These are phyloP conservation scores for Aspergillus piperis DNA, from an alignment of 2,329 filamentous ascomycete genomes.

Conservation along the genomic window DNA sequence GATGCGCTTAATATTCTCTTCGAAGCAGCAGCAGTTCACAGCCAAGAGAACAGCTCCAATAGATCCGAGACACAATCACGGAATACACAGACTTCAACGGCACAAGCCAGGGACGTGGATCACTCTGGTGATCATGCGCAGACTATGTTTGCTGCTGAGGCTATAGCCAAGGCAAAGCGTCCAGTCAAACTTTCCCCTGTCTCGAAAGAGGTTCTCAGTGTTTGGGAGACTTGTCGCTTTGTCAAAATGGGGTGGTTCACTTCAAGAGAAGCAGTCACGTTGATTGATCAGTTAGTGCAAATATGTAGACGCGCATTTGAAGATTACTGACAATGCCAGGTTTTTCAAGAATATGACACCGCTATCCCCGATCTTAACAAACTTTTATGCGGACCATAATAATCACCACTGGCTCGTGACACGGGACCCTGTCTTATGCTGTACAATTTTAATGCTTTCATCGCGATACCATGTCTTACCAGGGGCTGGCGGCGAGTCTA, in stretches of 20 bases:
- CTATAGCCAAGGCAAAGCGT: conserved; percentile 23
- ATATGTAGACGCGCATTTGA: background rate
- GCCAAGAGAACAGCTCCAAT: conserved; percentile 40
- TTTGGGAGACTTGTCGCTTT: conserved; percentile 55
- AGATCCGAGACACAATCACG: conserved; percentile 28
- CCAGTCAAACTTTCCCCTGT: conserved; percentile 33
- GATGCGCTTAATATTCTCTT: conserved; percentile 57
- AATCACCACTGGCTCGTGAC: conserved; percentile 53
- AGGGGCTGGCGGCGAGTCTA: conserved; percentile 47
- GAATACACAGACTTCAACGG: conserved; percentile 22
- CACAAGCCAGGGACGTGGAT: conserved; percentile 10
- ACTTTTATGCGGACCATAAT: conserved; percentile 52
- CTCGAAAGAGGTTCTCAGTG: conserved; percentile 41
- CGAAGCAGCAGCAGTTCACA: conserved; percentile 49
- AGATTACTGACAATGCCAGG: conserved; percentile 20
- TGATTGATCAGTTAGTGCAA: conserved; percentile 50
- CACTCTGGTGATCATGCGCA: conserved; percentile 23
- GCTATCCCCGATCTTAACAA: conserved; percentile 53
- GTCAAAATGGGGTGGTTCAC: conserved; percentile 60
- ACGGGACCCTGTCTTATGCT: conserved; percentile 55
- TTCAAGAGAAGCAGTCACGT: conserved; percentile 55
- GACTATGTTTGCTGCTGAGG: conserved; percentile 21
- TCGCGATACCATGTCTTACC: conserved; percentile 53
- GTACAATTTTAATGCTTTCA: conserved; percentile 57
- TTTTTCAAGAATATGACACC: conserved; percentile 55